Evolutionary conservation across 768 basidiomycete species (phyloP), one percentile per base, ranked within the genome.

Genomic region (Solioccasus polychromus): DNA sequence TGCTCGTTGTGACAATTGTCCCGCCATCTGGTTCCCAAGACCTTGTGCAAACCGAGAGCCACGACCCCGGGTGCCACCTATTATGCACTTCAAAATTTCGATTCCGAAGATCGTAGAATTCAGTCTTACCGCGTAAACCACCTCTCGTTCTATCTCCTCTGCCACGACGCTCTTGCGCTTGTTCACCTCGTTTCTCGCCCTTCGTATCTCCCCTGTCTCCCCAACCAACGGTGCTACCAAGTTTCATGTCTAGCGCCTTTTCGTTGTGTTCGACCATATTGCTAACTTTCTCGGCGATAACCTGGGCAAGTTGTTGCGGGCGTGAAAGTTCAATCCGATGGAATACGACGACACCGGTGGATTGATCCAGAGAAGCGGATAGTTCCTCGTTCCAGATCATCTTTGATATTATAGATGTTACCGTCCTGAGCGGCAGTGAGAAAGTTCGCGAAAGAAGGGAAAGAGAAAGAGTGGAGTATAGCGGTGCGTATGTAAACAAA

Each of bases 341-440:
- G 75, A 98, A 93, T 36, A 95, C 84, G 45, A 99, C 79, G 34
- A 95, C 92, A 29, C 83, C 86, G 19, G 84, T 84, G 15, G 90
- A 85, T 62, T 90, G 92, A 64, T 98, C 96, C 44, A 98, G 75
- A 14, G 93, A 94, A 3, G 95, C 96, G 1, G 87, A 76, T 10
- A 99, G 74, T 61, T 97, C 93, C 59, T 97, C 96, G 59, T 78
- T 92, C 92, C 94, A 97, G 57, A 98, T 96, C 96, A 99, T 97
- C 68, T 93, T 91, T 22, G 91, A 94, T 31, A 97, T 88, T 54
- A 96, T 82, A 20, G 62, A 65, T 1, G 86, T 92, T 4, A 97
- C 91, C 4, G 83, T 72, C 32, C 86, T 79, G 39, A 85, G 68
- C 4, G 94, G 79, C 24, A 98, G 74, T 8, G 83, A 84, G 72